Evolutionary conservation across 805 yeast genomes (phyloP), one percentile per base, ranked within the genome.

Genomic region (Lachancea thermotolerans): DNA sequence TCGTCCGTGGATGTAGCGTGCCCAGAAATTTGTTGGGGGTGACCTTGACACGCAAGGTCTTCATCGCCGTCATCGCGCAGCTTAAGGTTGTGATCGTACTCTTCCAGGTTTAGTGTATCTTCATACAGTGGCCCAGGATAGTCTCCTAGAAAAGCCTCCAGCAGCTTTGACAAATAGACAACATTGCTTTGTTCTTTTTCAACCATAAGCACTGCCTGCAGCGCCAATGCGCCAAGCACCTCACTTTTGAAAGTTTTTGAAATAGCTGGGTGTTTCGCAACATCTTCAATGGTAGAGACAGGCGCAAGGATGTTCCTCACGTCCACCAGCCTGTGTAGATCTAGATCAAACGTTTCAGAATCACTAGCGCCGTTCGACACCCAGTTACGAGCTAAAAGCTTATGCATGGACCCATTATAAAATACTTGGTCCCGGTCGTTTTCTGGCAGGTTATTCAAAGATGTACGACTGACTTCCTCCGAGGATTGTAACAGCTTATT

Each of bases 71-170:
- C 60, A 12, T 64, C 64, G 9, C 57, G 54, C 25, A 62, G 43
- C 12, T 49, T 48, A 35, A 82, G 62, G 29, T 81, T 78, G 55
- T 83, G 89, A 56, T 86, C 85, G 57, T 85, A 85, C 25, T 66
- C 71, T 1, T 88, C 83, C 30, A 89, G 69, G 18, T 79, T 76
- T 64, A 90, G 62, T 39, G 78, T 77, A 17, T 76, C 78, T 31
- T 85, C 86, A 16, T 79, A 68, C 34, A 83, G 65, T 45, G 79
- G 79, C 37, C 71, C 71, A 51, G 95, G 85, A 59, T 87, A 91
- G 59, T 91, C 98, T 4, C 97, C 96, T 41, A 91, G 70, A 53
- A 91, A 79, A 1, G 85, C 81, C 49, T 82, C 85, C 65, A 93
- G 73, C 37, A 91, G 70, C 55, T 78, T 79, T 37, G 83, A 77